A percentile compares a stretch with the other conserved stretches of the same genome.
These are phyloP conservation scores for Moniliophthora roreri DNA, from an alignment of 1,284 basidiomycete species.

Conservation along the genomic window DNA sequence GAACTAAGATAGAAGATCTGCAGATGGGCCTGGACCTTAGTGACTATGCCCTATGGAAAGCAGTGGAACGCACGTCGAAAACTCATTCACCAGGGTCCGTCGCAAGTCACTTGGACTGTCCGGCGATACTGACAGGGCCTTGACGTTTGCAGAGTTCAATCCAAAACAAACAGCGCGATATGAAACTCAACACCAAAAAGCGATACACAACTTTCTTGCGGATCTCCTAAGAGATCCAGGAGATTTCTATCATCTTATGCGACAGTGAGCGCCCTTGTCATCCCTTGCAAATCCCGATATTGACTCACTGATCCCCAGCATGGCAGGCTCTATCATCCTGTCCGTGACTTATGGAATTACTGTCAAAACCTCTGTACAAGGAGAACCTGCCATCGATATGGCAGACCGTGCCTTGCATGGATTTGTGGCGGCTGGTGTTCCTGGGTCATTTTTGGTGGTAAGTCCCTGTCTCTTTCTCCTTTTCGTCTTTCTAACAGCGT, in stretches of 20 bases:
- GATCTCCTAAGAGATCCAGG: not conserved
- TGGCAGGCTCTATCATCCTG: conserved; percentile 1
- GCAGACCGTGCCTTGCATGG: not conserved
- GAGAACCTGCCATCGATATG: not conserved
- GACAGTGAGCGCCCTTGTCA: not conserved
- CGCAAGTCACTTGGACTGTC: not conserved
- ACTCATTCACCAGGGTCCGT: not conserved
- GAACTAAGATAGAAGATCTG: not conserved
- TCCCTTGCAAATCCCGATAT: not conserved
- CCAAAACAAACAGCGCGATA: conserved; percentile 1
- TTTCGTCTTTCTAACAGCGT: not conserved
- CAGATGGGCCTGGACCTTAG: not conserved
- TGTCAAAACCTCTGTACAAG: not conserved
- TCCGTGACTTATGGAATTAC: conserved; percentile 3
- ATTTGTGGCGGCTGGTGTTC: not conserved
- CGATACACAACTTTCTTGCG: not conserved
- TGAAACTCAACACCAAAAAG: not conserved
- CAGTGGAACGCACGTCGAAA: conserved; percentile 1
- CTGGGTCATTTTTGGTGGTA: conserved; percentile 1
- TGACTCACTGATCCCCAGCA: not conserved
- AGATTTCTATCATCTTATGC: conserved; percentile 2
- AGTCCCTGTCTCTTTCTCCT: not conserved
- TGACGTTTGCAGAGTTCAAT: not conserved
- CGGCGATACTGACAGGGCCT: too few species aligned
- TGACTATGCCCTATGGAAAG: conserved; percentile 2